Base-by-base conservation (phyloP, 495 filamentous ascomycete species). In the Aspergillus diversus region DNA sequence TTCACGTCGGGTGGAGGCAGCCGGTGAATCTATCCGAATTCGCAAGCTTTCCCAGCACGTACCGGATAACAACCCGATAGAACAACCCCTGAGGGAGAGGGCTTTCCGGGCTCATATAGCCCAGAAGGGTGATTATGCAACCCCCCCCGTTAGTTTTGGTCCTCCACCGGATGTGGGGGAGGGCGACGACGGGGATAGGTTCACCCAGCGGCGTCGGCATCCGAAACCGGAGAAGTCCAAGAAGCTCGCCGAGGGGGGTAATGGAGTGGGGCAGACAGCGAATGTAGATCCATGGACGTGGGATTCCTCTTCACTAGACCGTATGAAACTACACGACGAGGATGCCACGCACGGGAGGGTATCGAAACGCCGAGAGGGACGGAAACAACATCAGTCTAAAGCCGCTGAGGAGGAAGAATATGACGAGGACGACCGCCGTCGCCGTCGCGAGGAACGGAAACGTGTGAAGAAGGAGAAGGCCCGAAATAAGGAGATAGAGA, bases 401-500 rank as follows among this genome's bases (percentile, higher is more conserved):
- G 56, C 16, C 8, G 46, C 80, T 49, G 71, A 79, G 51, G 71
- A 79, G 51, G 69, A 77, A 48, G 75, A 82, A 49, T 74, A 71
- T 47, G 73, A 81, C 60, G 52, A 74, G 16, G 73, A 77, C 11
- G 70, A 75, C 0, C 67, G 66, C 17, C 64, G 71, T 17, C 72
- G 65, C 32, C 71, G 67, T 33, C 73, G 73, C 16, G 64, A 73
- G 34, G 77, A 81, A 46, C 78, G 80, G 16, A 81, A 80, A 63
- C 77, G 76, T 37, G 60, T 69, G 59, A 81, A 83, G 68, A 84
- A 81, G 61, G 74, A 74, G 32, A 82, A 76, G 71, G 72, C 70
- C n/a, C 66, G 55, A 51, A 70, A 75, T 50, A 77, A 78, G 59
- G 70, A 70, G 31, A 60, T 64, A 7, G 68, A 65, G 16, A 63